Base-by-base conservation (phyloP, 1,284 basidiomycete species). In the Melampsora occidentalis region DNA sequence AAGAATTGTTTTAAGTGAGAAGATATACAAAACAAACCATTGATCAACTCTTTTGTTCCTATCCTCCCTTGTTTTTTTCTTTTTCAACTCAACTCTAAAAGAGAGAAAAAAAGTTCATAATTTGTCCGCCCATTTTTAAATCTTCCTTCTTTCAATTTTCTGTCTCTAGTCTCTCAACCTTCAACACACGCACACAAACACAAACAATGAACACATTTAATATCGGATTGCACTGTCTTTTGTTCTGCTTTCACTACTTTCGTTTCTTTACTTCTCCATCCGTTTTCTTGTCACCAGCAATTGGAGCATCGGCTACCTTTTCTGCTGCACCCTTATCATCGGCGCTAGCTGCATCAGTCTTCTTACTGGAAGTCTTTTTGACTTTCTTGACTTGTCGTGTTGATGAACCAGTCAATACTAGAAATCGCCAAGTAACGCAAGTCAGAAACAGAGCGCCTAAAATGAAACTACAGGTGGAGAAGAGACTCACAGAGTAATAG, bases 391-490 rank as follows among this genome's bases (percentile, higher is more conserved):
- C 61, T 59, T 76, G 51, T 48, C n/a, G 78, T 68, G 67, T 77
- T 72, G 48, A 80, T 33, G 66, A 80, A 25, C 73, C 73, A 9
- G 73, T 76, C 20, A 76, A 59, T 53, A 76, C 73, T 76, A 51
- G 1, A 66, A 62, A 76, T 42, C 12, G 57, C 22, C 9, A 28
- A 78, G 42, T 53, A 79, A 78, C 53, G 70, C 88, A 87, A 79
- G 89, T 90, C 80, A 97, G 84, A 88, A 95, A 89, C 14, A 57
- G 5, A 28, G 5, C 5, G 6, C 5, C n/a, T 57, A 3, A 12
- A 28, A 28, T 9, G 39, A 35, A 33, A 14, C 39, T n/a, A 46
- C 0, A 31, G 39, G 12, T 62, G 22, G 25, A 16, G 18, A 28
- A 25, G 33, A 28, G 18, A 65, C 67, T 76, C 14, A 76, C 73